phyloP scores from a whole-genome alignment of 495 filamentous ascomycete genomes.

The Penicillium chermesinum region DNA sequence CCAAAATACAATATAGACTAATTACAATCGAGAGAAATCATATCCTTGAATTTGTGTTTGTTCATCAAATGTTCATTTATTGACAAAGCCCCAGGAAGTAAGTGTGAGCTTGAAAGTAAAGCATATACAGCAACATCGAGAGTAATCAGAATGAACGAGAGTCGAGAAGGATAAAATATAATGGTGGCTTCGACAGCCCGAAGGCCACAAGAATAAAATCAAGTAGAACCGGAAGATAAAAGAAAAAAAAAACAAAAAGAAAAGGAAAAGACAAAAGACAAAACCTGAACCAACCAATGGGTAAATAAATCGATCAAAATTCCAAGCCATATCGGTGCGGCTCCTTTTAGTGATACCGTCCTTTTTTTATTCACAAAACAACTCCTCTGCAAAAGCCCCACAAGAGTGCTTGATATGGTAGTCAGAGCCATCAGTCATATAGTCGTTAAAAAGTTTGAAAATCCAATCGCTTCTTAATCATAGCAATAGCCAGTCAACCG shows the following conservation, averaged over 20 bases:
- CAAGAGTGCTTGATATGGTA: slow-evolving; percentile 13
- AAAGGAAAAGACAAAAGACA: slow-evolving; percentile 4
- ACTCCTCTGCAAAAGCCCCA: slow-evolving; percentile 19
- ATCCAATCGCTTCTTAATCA: slow-evolving; percentile 7
- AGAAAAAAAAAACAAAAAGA: slow-evolving; percentile 4
- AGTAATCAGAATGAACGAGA: slow-evolving; percentile 14
- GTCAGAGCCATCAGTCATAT: slow-evolving; percentile 26
- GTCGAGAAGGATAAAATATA: slow-evolving; percentile 12
- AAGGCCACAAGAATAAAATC: slow-evolving; percentile 2
- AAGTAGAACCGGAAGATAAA: slow-evolving; percentile 5
- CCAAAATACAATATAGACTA: too few relatives aligned
- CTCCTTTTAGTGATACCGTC: slow-evolving; percentile 10
- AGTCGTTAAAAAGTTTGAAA: slow-evolving; percentile 17
- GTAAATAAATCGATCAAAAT: slow-evolving; percentile 1
- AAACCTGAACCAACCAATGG: slow-evolving; percentile 7
- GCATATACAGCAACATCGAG: slow-evolving; percentile 15
- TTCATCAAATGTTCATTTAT: slow-evolving; percentile 16
- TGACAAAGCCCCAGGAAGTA: slow-evolving; percentile 11
- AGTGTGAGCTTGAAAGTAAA: not conserved
- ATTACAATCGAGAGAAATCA: too few relatives aligned
- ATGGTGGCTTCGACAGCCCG: not conserved
- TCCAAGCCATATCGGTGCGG: slow-evolving; percentile 11
- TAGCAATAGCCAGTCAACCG: slow-evolving; percentile 10
- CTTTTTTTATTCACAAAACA: slow-evolving; percentile 20
- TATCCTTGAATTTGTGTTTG: not conserved